Conservation (phyloP, 2,329 filamentous ascomycete genomes). For the Fusarium scirpi region DNA sequence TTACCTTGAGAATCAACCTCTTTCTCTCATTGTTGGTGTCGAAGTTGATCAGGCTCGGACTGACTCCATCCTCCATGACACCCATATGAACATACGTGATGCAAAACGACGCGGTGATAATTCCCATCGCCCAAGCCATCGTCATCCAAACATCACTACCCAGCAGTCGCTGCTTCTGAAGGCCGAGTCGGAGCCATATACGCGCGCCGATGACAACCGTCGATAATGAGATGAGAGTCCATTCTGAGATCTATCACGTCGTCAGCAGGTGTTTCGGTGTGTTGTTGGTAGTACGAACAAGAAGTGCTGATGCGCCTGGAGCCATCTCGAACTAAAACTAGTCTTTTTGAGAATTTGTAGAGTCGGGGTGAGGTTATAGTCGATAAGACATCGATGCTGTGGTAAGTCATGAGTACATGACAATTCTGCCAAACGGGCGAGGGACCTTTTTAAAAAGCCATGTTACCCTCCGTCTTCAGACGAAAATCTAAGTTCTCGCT, state of each 20-base stretch:
- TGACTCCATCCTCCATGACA: slow-evolving; percentile 9
- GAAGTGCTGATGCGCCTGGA: slow-evolving; percentile 10
- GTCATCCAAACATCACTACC: slow-evolving; percentile 30
- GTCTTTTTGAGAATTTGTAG: not conserved
- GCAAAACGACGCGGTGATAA: not conserved
- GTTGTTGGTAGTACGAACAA: not conserved
- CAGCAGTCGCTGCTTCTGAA: slow-evolving; percentile 25
- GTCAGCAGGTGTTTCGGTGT: not conserved
- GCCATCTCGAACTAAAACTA: not conserved
- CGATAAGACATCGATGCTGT: not conserved
- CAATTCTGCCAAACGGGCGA: not conserved
- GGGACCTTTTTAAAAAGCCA: not conserved
- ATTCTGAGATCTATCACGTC: slow-evolving; percentile 14
- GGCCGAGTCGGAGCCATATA: slow-evolving; percentile 26
- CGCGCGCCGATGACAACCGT: slow-evolving; percentile 24
- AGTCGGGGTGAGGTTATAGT: not conserved
- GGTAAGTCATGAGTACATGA: not conserved
- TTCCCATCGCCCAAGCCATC: slow-evolving; percentile 14
- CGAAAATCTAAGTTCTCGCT: not conserved
- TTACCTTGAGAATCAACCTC: not conserved
- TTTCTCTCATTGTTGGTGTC: not conserved
- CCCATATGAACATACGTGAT: slow-evolving; percentile 12
- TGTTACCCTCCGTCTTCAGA: not conserved
- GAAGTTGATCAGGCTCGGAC: not conserved
- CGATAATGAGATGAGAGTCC: slow-evolving; percentile 27